Base-by-base conservation (phyloP, 2,329 filamentous ascomycete species). In the Colletotrichum sp. region DNA sequence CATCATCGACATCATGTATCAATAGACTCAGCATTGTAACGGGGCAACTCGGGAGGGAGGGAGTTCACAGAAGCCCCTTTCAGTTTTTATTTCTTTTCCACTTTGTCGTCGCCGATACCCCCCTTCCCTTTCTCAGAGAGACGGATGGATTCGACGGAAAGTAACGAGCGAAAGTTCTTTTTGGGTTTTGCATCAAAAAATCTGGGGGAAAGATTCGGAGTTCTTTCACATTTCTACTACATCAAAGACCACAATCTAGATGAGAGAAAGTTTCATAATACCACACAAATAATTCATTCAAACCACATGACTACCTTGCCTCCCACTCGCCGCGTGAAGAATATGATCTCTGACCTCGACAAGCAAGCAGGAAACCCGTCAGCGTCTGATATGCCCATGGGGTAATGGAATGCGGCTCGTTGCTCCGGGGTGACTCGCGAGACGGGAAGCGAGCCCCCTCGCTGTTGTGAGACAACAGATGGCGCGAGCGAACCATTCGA, bases 41-140 rank as follows among this genome's bases (percentile, higher is more conserved):
- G 36, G 67, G 67, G 28, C 39, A 27, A 32, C 52, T 68, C 32
- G 36, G 36, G 36, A 18, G 16, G 32, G 18, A 22, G 9, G 13
- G 60, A 65, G 25, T 30, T 8, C 9, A 43, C 36, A 43, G 36
- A 22, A 32, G 18, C 52, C 52, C 25, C 32, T 58, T 43, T 25
- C n/a, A 28, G 16, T 36, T 36, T 64, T 56, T 58, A 27, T 48
- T 66, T 64, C 32, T 64, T 71, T 66, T 52, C 43, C 56, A 72
- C 74, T 76, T 74, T 75, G 74, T 75, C 71, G 75, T 76, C 75
- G 75, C 75, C 66, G 75, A 76, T 76, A 76, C 75, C 75, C 75
- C 74, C 71, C 71, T 76, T 74, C 66, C 70, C 74, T 73, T 73
- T 73, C 70, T 55, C 43, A 76, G 70, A 73, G 62, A 76, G 74